Base-by-base conservation (phyloP, 2,329 filamentous ascomycete genomes). In the Verticillium alfalfae region DNA sequence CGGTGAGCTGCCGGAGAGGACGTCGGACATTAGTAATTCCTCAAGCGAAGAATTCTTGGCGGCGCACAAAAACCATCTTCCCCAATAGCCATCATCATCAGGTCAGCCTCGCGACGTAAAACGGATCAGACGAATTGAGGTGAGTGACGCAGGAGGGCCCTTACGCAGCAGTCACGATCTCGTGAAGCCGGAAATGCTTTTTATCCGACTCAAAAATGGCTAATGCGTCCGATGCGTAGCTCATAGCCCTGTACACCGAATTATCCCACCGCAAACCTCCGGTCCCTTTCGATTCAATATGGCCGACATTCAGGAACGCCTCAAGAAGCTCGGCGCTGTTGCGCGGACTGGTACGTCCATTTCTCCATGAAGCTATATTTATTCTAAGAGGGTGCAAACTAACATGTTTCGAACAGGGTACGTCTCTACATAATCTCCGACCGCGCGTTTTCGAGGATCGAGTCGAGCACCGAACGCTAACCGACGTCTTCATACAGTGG, bases 321-420 rank as follows among this genome's bases (percentile, higher is more conserved):
- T 84, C 71, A 84, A 84, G 81, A 84, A 84, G 81, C 81, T 84
- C 66, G 81, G 81, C 75, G 77, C 75, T 65, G 73, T 72, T 67
- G 80, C 81, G 72, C 80, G 81, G 76, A 91, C 88, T 80, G 89
- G 89, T 91, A 86, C 72, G 88, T 86, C 26, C 62, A 62, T 59
- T 62, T 39, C 13, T 26, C 13, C 36, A 15, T 8, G 36, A 10
- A 34, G 18, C 13, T 34, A 49, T 8, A 10, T 16, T 6, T 9
- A 45, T 49, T 36, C 15, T 26, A 54, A 55, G 57, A 52, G n/a
- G 22, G 57, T 45, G 18, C 55, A 37, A 63, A 59, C 63, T 69
- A 66, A 68, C 64, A 55, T 38, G 13, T 45, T 22, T 57, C 60
- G 22, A 15, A 55, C 64, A 78, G 76, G 76, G 76, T 78, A 77